Evolutionary conservation across 306 rosid genomes (phyloP), one percentile per base, ranked within the genome.

Genomic region (Trifolium pratense): DNA sequence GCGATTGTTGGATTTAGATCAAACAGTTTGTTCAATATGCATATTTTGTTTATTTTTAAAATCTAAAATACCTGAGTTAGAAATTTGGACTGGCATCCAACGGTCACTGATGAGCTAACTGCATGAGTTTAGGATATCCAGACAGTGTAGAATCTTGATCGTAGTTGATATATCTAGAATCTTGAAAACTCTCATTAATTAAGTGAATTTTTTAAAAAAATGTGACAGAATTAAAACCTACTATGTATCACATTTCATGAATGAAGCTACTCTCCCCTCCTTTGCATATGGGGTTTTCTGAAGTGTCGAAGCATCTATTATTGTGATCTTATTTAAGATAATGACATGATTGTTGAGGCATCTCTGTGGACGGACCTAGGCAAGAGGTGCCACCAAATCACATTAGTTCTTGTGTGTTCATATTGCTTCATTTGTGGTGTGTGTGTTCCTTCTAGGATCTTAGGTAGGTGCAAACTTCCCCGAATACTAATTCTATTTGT

Each of bases 401-500:
- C 17, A 0, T 57, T 2, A 12, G 2, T 12, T 23, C 32, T 2
- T 23, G 3, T 23, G 8, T 23, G 16, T 56, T 56, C 61, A 1
- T 56, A 56, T 56, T 56, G 34, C 6, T 11, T 56, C n/a, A 21
- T 23, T 12, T 56, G 9, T 23, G 16, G 62, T 13, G 10, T 57
- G 34, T 23, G n/a, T 6, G 14, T 53, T 53, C 26, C 7, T 9
- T 10, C 29, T 53, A 18, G 20, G 59, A 53, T 52, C 14, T 9
- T 18, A 9, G 6, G 29, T 52, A 20, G 59, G 29, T 52, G 14
- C 20, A 6, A 9, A 52, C 9, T 52, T 18, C 18, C 29, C 26
- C 14, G 6, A 53, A 20, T 9, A 52, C 59, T 57, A 57, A 5
- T 1, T 13, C 42, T 69, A 34, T 74, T 37, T 78, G 26, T 74